These are phyloP conservation scores for Rhododendron simsii DNA, from an alignment of 148 eudicot genomes.

Conservation along the genomic window DNA sequence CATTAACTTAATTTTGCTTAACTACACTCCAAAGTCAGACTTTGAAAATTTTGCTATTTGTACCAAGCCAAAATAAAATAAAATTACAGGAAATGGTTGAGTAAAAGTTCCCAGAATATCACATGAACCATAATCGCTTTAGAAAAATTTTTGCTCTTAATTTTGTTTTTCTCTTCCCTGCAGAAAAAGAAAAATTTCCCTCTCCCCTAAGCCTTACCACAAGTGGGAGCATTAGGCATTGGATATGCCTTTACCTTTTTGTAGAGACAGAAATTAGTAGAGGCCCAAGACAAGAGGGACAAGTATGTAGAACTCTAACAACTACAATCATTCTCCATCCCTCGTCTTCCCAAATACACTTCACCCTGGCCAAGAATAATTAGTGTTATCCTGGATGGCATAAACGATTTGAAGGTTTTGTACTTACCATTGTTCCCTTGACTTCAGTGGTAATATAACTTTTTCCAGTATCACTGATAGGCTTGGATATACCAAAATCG, in stretches of 20 bases:
- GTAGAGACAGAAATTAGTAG: neutral
- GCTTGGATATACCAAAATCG: constrained; percentile 28
- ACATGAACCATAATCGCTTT: neutral
- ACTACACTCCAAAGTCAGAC: neutral
- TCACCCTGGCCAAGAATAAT: neutral
- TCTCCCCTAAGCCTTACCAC: neutral
- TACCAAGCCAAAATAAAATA: neutral
- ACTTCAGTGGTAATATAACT: constrained; percentile 25
- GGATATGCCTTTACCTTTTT: neutral
- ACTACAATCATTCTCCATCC: neutral
- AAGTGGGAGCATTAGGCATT: neutral
- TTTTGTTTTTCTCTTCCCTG: neutral
- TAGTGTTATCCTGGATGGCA: neutral
- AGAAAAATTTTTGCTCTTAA: neutral
- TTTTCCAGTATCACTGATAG: neutral
- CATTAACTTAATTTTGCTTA: neutral
- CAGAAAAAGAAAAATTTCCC: neutral
- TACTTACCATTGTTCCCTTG: constrained; percentile 26
- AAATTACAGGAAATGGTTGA: neutral
- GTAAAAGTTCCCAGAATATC: neutral
- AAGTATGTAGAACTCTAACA: neutral
- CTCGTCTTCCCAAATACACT: neutral
- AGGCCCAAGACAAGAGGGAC: neutral
- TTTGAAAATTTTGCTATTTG: neutral
- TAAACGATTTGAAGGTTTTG: neutral